Evolutionary conservation across 176 grass and related monocot genomes (phyloP).

Genomic region (Aechmea fasciata): DNA sequence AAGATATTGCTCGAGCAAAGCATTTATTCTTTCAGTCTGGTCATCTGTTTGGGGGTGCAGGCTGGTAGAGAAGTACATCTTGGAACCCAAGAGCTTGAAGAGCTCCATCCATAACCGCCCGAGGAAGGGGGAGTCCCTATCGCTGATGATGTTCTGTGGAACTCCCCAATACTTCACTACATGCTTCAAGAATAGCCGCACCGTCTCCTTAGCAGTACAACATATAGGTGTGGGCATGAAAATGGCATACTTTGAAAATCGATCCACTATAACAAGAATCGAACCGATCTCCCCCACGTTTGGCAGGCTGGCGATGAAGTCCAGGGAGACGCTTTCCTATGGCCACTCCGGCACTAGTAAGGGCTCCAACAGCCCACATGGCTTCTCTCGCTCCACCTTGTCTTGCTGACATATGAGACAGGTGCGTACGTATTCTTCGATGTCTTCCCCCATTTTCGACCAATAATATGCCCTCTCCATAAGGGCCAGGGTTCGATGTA

Average conservation of each 20-base stretch:
- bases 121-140: not conserved
- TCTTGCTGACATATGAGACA: slow-evolving; percentile 6
- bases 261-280: not conserved
- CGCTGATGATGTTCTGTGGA: not conserved
- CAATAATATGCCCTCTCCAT: not conserved
- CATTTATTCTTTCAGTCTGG: not conserved
- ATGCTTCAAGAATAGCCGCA: not conserved
- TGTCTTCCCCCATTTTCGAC: not conserved
- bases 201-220: not conserved
- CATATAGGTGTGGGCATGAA: no score
- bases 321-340: not conserved
- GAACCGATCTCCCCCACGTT: not conserved
- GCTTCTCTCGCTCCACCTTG: not conserved
- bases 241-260: not conserved
- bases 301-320: not conserved
- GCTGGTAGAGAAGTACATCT: not conserved
- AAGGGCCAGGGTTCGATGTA: not conserved
- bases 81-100: not conserved
- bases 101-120: not conserved
- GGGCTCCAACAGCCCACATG: not conserved
- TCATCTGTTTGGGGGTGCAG: not conserved
- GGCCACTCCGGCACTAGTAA: not conserved
- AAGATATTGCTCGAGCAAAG: not conserved
- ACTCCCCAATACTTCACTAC: not conserved
- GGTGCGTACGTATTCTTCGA: not conserved